Conservation (phyloP, 257 asterid genomes). For the Schizonepeta tenuifolia region DNA sequence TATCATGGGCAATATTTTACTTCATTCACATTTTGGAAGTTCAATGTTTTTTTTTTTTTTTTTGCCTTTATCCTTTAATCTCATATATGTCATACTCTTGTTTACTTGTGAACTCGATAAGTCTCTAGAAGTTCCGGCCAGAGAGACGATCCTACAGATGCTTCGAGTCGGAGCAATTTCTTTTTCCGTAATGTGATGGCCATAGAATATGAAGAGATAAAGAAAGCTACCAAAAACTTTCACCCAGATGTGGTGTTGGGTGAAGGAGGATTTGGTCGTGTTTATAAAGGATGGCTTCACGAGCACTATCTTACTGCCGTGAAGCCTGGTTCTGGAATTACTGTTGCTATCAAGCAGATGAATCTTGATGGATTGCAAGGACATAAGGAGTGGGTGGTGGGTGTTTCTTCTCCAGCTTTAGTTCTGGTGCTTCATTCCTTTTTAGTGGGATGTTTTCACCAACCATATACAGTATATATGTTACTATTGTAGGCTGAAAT, state of each 20-base stretch:
- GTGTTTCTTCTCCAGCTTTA: neutral
- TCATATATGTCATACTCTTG: too few relatives aligned
- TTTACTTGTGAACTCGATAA: neutral
- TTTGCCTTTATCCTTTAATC: too few relatives aligned
- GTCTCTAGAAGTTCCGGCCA: slow-evolving; percentile 7
- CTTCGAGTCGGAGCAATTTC: neutral
- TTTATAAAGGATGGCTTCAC: slow-evolving; percentile 29
- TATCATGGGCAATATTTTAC: neutral
- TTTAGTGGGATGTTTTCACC: neutral
- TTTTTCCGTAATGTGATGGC: neutral
- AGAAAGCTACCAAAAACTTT: slow-evolving; percentile 9
- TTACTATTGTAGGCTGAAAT: slow-evolving; percentile 10
- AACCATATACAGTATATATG: neutral
- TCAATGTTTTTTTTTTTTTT: too few relatives aligned
- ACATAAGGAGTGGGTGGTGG: neutral
- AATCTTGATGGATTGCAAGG: neutral
- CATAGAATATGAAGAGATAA: slow-evolving; percentile 16
- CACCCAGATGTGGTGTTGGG: neutral
- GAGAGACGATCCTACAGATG: neutral
- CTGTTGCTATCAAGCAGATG: slow-evolving; percentile 12
- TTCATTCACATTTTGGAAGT: too few relatives aligned
- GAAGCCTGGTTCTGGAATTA: slow-evolving; percentile 10
- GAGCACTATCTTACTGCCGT: slow-evolving; percentile 17
- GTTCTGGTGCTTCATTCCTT: neutral
- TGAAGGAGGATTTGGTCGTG: neutral